Base-by-base conservation (phyloP, 495 filamentous ascomycete genomes). In the Penicillium goetzii region DNA sequence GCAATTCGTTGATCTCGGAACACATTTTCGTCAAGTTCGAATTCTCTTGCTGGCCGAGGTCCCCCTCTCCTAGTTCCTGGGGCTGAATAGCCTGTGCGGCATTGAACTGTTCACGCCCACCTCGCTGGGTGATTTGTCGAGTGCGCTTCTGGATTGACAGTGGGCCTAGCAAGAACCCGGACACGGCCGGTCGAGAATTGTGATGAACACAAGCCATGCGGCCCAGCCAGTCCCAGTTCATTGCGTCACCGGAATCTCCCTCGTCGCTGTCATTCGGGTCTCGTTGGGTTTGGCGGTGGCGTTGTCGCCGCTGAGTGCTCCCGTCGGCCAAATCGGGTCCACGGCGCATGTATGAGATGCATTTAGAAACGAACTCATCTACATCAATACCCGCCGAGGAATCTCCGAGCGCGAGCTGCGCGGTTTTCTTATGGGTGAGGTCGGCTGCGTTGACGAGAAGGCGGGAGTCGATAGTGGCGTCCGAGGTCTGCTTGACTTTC, bases 341-440 rank as follows among this genome's bases (percentile, higher is more conserved):
- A 12, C 81, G 76, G 15, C 86, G 84, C 96, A 99, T 99, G 72
- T 89, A 98, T 2, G 83, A 84, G 51, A 96, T 91, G 72, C 90
- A 94, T 73, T 96, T 97, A 0, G 90, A 90, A 10, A 98, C 89
- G 69, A 98, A 97, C 63, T 97, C 92, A 65, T 98, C 94, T 0
- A 96, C 84, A 68, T 99, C 96, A 26, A 99, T 79, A 3, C 92
- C 90, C 36, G 87, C 85, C 8, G 83, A 82, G 5, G 81, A 69
- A 59, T 88, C 87, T 9, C 93, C 94, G 2, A 89, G 77, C 4
- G 88, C 88, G 11, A 92, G 78, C 34, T 89, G 85, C 30, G 87
- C 77, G 0, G 88, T 86, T 66, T 90, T 92, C 59, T 91, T 90
- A 60, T 89, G 86, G 0, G 89, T 86, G 2, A 93, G 76, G 63